Evolutionary conservation across 345 rosid genomes (phyloP), one percentile per base, ranked within the genome.

Genomic region (Camelina sativa): DNA sequence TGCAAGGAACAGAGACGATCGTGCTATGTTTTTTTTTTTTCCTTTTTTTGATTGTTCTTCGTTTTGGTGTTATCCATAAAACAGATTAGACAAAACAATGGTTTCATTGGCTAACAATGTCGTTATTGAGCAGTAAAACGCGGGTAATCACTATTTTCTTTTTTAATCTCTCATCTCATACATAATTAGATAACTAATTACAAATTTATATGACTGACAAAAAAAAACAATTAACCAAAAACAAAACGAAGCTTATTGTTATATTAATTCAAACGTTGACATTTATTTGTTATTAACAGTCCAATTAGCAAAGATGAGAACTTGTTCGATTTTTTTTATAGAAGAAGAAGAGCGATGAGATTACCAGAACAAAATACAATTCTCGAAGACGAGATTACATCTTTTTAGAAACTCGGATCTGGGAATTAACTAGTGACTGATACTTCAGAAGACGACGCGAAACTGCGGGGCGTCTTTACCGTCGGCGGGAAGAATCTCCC

Each of bases 391-490:
- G 53, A 37, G 8, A 61, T 17, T 71, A 60, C 17, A 71, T 22
- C 5, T 60, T 60, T 60, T 0, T 0, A 20, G 20, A 55, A 32
- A 38, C 41, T 38, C 41, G 30, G 37, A 38, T 12, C 62, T 41
- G 34, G 38, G 30, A 48, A 54, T 8, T 47, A 50, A 8, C 5
- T 11, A 20, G 1, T 11, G 13, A 32, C 32, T 76, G 37, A 34
- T 34, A 34, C 10, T 43, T 87, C 85, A 91, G 73, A 94, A 94
- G 57, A 91, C 96, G 35, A 91, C 89, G 62, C 98, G 96, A 79
- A 94, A 91, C 81, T 88, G 96, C 1, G 96, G 98, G 5, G 95
- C 96, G 69, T 90, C 90, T 65, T 86, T 75, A 2, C 77, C 91
- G 58, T 65, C 82, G 1, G 96, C 89, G 10, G 97, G 93, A 7